phyloP scores from a whole-genome alignment of 1,284 basidiomycete genomes.

The Rhodotorula sp. region DNA sequence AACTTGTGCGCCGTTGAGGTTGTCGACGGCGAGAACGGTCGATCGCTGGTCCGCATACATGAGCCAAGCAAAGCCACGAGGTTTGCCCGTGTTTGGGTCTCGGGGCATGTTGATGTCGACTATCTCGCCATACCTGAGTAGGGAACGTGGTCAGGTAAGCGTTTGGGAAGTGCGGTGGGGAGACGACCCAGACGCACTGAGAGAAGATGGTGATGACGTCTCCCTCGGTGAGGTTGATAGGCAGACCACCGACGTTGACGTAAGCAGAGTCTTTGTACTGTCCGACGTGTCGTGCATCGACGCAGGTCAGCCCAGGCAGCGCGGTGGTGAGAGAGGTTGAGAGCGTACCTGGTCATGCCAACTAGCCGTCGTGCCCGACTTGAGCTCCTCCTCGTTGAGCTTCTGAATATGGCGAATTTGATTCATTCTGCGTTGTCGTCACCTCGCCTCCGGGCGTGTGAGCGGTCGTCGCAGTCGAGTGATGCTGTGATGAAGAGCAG shows the following conservation, averaged over 20 bases:
- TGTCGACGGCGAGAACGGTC: constrained; percentile 95
- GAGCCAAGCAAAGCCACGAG: constrained; percentile 88
- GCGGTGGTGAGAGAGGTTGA: background rate
- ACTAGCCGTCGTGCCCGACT: constrained; percentile 69
- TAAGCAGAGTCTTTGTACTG: constrained; percentile 77
- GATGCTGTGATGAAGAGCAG: too few relatives aligned
- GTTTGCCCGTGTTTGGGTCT: constrained; percentile 83
- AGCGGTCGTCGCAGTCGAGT: too few relatives aligned
- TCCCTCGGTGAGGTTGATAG: constrained; percentile 87
- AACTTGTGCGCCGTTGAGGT: constrained; percentile 90
- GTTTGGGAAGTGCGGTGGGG: too few relatives aligned
- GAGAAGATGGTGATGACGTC: constrained; percentile 98
- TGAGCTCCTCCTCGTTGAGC: constrained; percentile 90
- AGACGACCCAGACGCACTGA: too few relatives aligned
- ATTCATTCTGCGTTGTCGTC: constrained; percentile 12
- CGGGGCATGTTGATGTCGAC: constrained; percentile 92
- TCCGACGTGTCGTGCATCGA: background rate
- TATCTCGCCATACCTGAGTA: constrained; percentile 81
- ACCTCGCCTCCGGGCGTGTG: too few relatives aligned
- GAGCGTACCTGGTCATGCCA: constrained; percentile 72
- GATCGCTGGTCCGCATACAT: constrained; percentile 99
- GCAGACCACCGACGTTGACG: constrained; percentile 83
- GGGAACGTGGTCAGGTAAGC: constrained; percentile 2
- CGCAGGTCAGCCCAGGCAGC: background rate
- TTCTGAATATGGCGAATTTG: constrained; percentile 73